A percentile compares a stretch with the other conserved stretches of the same genome.
These are phyloP conservation scores for Pythium pyrilobum DNA, from an alignment of 352 stramenopile species.

Conservation along the genomic window DNA sequence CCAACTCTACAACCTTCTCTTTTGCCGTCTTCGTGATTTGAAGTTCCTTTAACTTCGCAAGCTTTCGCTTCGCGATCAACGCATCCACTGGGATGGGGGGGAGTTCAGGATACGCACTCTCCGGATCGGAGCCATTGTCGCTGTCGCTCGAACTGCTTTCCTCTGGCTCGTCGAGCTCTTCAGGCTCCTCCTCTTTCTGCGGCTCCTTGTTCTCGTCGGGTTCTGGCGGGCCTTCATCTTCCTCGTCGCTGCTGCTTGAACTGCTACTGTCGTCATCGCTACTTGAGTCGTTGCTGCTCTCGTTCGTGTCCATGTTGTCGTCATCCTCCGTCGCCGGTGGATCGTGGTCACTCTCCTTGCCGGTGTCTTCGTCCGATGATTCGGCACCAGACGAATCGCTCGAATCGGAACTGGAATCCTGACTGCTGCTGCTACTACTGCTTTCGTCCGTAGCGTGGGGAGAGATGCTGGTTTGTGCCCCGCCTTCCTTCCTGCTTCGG, in stretches of 20 bases:
- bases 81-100: slow-evolving; percentile 51
- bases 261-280: slow-evolving; percentile 21
- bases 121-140: slow-evolving; percentile 38
- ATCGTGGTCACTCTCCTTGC: slow-evolving; percentile 9
- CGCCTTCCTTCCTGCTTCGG: too few species aligned
- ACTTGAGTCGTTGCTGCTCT: slow-evolving; percentile 22
- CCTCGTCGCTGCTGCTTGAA: slow-evolving; percentile 18
- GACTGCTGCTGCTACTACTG: slow-evolving; percentile 21
- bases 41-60: slow-evolving; percentile 47
- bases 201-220: slow-evolving; percentile 5
- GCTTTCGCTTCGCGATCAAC: slow-evolving; percentile 46
- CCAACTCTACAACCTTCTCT: slow-evolving; percentile 22
- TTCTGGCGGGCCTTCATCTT: slow-evolving; percentile 9
- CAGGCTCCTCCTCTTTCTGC: slow-evolving; percentile 6
- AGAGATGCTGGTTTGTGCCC: slow-evolving; percentile 2
- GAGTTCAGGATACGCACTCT: slow-evolving; percentile 57
- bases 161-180: slow-evolving; percentile 17
- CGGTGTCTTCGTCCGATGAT: slow-evolving; percentile 14
- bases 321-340: slow-evolving; percentile 5
- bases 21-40: slow-evolving; percentile 36
- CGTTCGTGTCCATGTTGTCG: slow-evolving; percentile 7
- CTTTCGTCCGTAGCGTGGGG: slow-evolving; percentile 2
- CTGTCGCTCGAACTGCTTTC: slow-evolving; percentile 48
- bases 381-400: slow-evolving; percentile 15
- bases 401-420: slow-evolving; percentile 16